phyloP scores from a whole-genome alignment of 2,329 filamentous ascomycete species.

The Drechmeria coniospora region DNA sequence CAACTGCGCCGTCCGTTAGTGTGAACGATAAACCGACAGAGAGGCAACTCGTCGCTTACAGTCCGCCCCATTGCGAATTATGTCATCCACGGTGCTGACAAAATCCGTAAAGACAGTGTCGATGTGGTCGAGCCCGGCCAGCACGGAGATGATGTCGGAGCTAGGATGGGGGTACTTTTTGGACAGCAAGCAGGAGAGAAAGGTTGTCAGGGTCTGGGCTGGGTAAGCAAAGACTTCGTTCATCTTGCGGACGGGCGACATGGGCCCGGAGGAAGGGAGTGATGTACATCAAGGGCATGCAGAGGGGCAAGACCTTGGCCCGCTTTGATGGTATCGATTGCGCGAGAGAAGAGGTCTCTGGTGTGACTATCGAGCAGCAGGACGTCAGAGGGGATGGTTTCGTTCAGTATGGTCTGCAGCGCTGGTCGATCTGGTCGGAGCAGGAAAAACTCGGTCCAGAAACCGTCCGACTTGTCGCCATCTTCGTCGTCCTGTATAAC shows the following conservation, averaged over 20 bases:
- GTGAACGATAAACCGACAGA: background rate
- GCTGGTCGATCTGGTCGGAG: conserved; percentile 61
- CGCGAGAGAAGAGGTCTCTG: conserved; percentile 61
- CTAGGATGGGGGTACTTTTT: conserved; percentile 94
- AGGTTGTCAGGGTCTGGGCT: conserved; percentile 68
- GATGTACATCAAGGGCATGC: conserved; percentile 70
- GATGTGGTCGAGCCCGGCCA: conserved; percentile 79
- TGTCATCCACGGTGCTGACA: conserved; percentile 64
- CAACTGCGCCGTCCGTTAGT: conserved; percentile 35
- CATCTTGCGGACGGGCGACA: too few species aligned
- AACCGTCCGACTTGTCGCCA: conserved; percentile 65
- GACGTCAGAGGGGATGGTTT: conserved; percentile 59
- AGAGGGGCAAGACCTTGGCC: conserved; percentile 47
- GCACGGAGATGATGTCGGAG: conserved; percentile 80
- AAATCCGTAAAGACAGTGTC: conserved; percentile 82
- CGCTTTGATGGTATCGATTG: conserved; percentile 52
- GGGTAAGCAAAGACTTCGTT: conserved; percentile 8
- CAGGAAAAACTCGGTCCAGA: conserved; percentile 94
- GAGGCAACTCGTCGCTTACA: conserved; percentile 36
- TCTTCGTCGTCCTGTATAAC: conserved; percentile 43
- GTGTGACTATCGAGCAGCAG: conserved; percentile 64
- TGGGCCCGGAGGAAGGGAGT: background rate
- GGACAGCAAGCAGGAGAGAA: conserved; percentile 64
- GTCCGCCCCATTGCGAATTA: conserved; percentile 60
- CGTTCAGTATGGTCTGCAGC: conserved; percentile 52